These are phyloP conservation scores for Rhodomyrtus psidioides DNA, from an alignment of 441 rosid species.

Conservation along the genomic window DNA sequence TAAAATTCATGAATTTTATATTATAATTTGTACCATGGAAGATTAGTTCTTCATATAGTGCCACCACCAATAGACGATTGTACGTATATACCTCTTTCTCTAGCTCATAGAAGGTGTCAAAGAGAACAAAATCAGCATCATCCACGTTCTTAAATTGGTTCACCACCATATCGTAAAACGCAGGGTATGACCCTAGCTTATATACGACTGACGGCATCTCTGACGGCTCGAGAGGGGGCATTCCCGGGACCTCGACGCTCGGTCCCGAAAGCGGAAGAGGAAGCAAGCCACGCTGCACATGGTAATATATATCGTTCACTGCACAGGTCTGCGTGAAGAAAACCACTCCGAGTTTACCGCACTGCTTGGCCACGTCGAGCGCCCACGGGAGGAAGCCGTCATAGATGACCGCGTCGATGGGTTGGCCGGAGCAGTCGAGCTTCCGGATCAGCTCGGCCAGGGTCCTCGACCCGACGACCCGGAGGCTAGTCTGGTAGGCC, in stretches of 20 bases:
- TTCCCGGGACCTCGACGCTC: not conserved
- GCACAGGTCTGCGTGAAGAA: not conserved
- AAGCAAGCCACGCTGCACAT: not conserved
- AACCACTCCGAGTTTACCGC: not conserved
- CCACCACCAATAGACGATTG: not conserved
- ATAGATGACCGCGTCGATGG: not conserved
- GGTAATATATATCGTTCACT: not conserved
- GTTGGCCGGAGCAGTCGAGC: not conserved
- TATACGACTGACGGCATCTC: not conserved
- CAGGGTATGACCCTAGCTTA: not conserved
- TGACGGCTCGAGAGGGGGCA: not conserved
- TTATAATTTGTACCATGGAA: not conserved
- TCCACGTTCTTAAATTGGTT: not conserved
- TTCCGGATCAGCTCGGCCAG: not conserved
- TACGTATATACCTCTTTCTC: not conserved
- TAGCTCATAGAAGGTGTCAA: not conserved
- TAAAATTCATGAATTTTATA: not conserved
- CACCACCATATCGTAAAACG: not conserved
- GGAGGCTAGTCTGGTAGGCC: not conserved
- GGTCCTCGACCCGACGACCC: not conserved
- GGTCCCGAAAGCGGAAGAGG: not conserved
- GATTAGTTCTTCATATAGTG: not conserved
- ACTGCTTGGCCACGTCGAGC: not conserved
- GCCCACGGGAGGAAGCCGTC: constrained; percentile 1
- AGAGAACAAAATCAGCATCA: not conserved